Base-by-base conservation (phyloP, 371 early-diverging fungal genomes). In the Apophysomyces elegans region DNA sequence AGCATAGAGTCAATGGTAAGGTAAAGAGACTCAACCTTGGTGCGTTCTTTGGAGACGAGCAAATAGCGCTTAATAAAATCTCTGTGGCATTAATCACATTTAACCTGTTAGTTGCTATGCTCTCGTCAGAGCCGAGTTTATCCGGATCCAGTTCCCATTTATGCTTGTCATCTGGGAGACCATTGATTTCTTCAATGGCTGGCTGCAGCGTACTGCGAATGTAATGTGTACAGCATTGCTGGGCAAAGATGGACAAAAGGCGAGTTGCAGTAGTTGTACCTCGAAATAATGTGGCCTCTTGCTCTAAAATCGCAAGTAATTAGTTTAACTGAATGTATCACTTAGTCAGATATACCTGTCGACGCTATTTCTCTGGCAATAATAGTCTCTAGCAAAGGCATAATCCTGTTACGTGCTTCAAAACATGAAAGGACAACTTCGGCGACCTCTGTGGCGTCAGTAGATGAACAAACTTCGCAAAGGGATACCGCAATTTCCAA, bases 201-300 rank as follows among this genome's bases (percentile, higher is more conserved):
- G 95, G 93, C 41, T 89, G 90, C n/a, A 97, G 70, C 0, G 93
- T 92, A 14, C 74, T 69, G 45, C 90, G 85, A 36, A 97, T 75
- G 62, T 93, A 97, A 18, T 88, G 90, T 1, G 80, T 73, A 35
- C 96, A 95, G 6, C 90, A 78, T 5, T 79, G 76, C 70, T 91
- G 90, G 39, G 92, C 91, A 71, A 90, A 93, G 26, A 88, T 81
- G 4, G 93, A 89, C 61, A 97, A 76, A 35, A 97, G 76, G 16
- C 90, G 76, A 0, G 94, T 95, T 1, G 95, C 90, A 72, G 96
- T 88, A 35, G 89, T 91, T 70, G 96, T 96, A 43, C 95, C 85
- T 37, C 97, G 84, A 82, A 97, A 96, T 58, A 97, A 70, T 60
- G 93, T 91, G 7, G 95, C 83, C 32, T 93, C 90, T 62, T 88